A percentile compares a stretch with the other conserved stretches of the same genome.
phyloP scores from a whole-genome alignment of 345 rosid genomes.

The Murraya paniculata region DNA sequence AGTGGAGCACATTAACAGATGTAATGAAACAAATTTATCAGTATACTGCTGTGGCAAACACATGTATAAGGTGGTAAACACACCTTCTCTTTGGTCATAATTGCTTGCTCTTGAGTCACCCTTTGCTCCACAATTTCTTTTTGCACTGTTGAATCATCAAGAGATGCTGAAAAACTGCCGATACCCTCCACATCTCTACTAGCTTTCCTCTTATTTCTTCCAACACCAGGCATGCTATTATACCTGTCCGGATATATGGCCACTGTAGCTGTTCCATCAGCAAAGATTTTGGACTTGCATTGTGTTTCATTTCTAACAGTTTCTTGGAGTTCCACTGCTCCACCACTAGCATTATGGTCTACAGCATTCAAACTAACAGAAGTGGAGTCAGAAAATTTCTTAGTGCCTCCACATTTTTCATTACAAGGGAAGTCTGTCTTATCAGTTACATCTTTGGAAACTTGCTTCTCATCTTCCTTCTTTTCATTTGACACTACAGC shows the following conservation, averaged over 20 bases:
- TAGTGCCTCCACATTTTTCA: constrained; percentile 15
- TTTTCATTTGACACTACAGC: constrained; percentile 21
- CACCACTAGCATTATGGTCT: background rate
- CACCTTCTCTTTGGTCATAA: constrained; percentile 42
- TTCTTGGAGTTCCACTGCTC: constrained; percentile 16
- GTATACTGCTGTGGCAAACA: background rate
- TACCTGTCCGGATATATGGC: constrained; percentile 7
- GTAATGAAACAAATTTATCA: background rate
- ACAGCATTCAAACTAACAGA: constrained; percentile 2
- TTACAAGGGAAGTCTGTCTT: constrained; percentile 16
- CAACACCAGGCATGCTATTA: background rate
- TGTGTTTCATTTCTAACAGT: constrained; percentile 14
- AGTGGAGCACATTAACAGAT: background rate
- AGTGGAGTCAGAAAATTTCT: constrained; percentile 16
- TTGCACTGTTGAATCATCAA: constrained; percentile 1
- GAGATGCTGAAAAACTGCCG: constrained; percentile 12
- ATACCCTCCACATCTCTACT: constrained; percentile 15
- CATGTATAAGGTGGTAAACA: background rate
- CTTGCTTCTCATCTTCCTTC: constrained; percentile 28
- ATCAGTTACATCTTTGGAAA: constrained; percentile 21
- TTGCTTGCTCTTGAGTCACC: constrained; percentile 23
- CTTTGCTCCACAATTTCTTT: constrained; percentile 20
- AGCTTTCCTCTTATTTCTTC: constrained; percentile 24
- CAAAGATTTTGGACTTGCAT: constrained; percentile 24
- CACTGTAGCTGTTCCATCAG: constrained; percentile 14